These are phyloP conservation scores for Chrysochromulina tobinii DNA, from an alignment of 78 protist genomes.

Conservation along the genomic window DNA sequence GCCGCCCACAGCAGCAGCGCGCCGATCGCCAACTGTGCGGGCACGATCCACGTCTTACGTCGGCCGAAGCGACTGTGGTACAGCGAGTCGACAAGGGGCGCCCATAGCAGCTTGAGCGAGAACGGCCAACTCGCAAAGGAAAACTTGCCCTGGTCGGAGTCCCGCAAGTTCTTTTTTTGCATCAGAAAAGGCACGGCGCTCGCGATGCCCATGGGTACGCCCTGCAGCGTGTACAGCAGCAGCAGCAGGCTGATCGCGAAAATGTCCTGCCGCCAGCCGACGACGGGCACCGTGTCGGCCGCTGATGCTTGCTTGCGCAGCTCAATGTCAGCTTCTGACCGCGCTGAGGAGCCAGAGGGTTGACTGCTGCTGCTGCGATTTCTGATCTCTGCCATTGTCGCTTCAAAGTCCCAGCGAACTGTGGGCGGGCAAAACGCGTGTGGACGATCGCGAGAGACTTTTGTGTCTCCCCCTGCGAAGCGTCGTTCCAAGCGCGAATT, in stretches of 20 bases:
- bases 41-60: constrained; percentile 37
- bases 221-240: constrained; percentile 50
- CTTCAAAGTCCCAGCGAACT: too few species aligned
- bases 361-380: too few species aligned
- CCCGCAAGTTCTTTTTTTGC: background rate
- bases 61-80: background rate
- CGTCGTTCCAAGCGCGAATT: too few species aligned
- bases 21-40: constrained; percentile 18
- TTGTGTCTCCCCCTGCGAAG: too few species aligned
- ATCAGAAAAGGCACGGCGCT: constrained; percentile 25
- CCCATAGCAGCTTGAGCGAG: constrained; percentile 48
- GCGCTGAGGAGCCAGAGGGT: too few species aligned
- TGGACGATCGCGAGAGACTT: too few species aligned
- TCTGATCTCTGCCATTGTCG: too few species aligned
- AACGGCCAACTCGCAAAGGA: constrained; percentile 9
- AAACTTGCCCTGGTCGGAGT: constrained; percentile 2
- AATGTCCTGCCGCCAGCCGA: too few species aligned
- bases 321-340: too few species aligned
- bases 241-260: constrained; percentile 11
- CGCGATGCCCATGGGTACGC: constrained; percentile 52
- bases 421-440: too few species aligned
- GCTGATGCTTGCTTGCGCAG: too few species aligned
- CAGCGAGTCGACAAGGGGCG: constrained; percentile 31
- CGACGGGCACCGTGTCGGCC: too few species aligned
- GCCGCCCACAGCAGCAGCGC: background rate